These are phyloP conservation scores for Pleurotus cornucopiae DNA, from an alignment of 768 basidiomycete species.

Conservation along the genomic window DNA sequence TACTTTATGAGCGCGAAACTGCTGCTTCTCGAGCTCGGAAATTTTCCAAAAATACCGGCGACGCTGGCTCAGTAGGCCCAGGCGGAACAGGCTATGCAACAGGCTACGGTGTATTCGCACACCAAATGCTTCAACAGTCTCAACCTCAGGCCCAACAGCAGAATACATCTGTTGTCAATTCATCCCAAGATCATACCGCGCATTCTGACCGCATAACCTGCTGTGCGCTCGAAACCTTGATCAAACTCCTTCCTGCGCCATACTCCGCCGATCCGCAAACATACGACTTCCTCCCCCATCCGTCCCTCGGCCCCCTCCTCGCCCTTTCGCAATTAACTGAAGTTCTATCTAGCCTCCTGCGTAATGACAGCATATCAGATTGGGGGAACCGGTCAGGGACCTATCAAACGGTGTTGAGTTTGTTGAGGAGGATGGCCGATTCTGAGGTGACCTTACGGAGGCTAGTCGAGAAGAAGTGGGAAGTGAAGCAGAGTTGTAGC, in stretches of 20 bases:
- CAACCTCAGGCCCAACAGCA: neutral
- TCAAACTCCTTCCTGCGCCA: conserved; percentile 39
- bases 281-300: conserved; percentile 49
- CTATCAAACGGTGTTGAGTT: conserved; percentile 44
- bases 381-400: conserved; percentile 43
- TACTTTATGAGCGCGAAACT: conserved; percentile 34
- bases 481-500: conserved; percentile 33
- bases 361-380: conserved; percentile 53
- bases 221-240: conserved; percentile 34
- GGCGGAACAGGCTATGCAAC: conserved; percentile 49
- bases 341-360: conserved; percentile 38
- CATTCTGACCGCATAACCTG: conserved; percentile 38
- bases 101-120: conserved; percentile 8
- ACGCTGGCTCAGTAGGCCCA: conserved; percentile 35
- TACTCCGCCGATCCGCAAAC: conserved; percentile 36
- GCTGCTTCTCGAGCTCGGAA: conserved; percentile 34
- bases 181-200: conserved; percentile 14
- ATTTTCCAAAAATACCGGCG: conserved; percentile 20
- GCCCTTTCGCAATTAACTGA: conserved; percentile 43
- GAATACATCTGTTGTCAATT: neutral
- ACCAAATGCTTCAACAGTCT: neutral
- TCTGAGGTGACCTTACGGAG: conserved; percentile 45
- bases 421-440: conserved; percentile 45
- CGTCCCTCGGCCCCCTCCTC: conserved; percentile 36
- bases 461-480: conserved; percentile 36